phyloP scores from a whole-genome alignment of 2,329 filamentous ascomycete species.

The Beauveria caledonica region DNA sequence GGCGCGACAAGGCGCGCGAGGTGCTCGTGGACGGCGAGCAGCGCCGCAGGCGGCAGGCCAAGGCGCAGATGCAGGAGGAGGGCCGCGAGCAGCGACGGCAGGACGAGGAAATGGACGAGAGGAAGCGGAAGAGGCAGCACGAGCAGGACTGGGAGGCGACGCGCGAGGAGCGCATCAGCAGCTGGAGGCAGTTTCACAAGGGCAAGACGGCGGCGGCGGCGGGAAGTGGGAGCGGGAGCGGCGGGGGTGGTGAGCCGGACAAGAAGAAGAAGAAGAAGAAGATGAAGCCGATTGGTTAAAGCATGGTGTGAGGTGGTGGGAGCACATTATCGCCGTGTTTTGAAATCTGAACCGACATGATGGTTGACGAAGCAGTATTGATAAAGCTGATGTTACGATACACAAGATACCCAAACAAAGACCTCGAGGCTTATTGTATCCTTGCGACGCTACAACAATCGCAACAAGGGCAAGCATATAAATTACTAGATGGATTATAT shows the following conservation, averaged over 20 bases:
- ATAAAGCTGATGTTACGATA: background rate
- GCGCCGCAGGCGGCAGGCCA: conserved; percentile 72
- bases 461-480: background rate
- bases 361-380: background rate
- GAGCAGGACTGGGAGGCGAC: conserved; percentile 94
- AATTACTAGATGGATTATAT: background rate
- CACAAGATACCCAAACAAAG: conserved; percentile 4
- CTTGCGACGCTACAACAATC: background rate
- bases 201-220: conserved; percentile 38
- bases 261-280: conserved; percentile 64
- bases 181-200: conserved; percentile 90
- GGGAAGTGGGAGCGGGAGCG: background rate
- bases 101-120: conserved; percentile 73
- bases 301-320: too few relatives aligned
- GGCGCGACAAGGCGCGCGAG: conserved; percentile 82
- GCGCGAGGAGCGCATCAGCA: conserved; percentile 82
- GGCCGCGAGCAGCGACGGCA: conserved; percentile 78
- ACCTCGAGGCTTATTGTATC: background rate
- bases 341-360: background rate
- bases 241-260: conserved; percentile 21
- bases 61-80: conserved; percentile 94
- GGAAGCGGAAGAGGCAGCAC: conserved; percentile 82
- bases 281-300: conserved; percentile 53
- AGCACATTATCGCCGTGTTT: background rate
- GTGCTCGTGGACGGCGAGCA: conserved; percentile 92